Percentiles rank a stretch among this genome's conserved stretches.
These are phyloP conservation scores for Solanum lycopersicoides DNA, from an alignment of 257 asterid species.

Conservation along the genomic window DNA sequence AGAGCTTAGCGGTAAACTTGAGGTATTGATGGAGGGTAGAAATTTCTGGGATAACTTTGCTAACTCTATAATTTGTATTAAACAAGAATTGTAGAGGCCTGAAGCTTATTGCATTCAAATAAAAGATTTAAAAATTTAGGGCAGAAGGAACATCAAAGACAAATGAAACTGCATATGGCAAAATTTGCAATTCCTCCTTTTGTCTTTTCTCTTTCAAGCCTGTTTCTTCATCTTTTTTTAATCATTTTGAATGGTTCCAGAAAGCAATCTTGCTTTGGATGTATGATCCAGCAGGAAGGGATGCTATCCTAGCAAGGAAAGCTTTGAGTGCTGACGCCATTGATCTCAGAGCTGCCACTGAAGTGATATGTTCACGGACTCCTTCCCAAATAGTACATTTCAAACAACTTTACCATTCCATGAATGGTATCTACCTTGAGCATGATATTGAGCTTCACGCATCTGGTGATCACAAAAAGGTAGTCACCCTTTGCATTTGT, in stretches of 20 bases:
- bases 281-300: conserved; percentile 86
- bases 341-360: conserved; percentile 68
- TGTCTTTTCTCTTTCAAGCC: background rate
- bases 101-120: background rate
- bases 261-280: conserved; percentile 74
- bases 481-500: conserved; percentile 5
- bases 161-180: background rate
- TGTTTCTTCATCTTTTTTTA: background rate
- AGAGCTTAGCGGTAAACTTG: conserved; percentile 69
- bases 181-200: background rate
- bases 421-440: conserved; percentile 61
- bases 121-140: background rate
- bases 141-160: background rate
- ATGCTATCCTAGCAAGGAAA: conserved; percentile 55
- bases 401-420: conserved; percentile 55
- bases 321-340: conserved; percentile 36
- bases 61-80: background rate
- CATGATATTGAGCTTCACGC: conserved; percentile 62
- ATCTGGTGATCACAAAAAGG: conserved; percentile 79
- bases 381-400: conserved; percentile 67
- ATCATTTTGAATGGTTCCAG: conserved; percentile 27
- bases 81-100: background rate
- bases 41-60: background rate
- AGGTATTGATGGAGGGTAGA: conserved; percentile 33
- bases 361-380: conserved; percentile 88